Evolutionary conservation across 225 moss, liverwort and hornwort genomes (phyloP).

Genomic region (Thuidium tamariscinum): DNA sequence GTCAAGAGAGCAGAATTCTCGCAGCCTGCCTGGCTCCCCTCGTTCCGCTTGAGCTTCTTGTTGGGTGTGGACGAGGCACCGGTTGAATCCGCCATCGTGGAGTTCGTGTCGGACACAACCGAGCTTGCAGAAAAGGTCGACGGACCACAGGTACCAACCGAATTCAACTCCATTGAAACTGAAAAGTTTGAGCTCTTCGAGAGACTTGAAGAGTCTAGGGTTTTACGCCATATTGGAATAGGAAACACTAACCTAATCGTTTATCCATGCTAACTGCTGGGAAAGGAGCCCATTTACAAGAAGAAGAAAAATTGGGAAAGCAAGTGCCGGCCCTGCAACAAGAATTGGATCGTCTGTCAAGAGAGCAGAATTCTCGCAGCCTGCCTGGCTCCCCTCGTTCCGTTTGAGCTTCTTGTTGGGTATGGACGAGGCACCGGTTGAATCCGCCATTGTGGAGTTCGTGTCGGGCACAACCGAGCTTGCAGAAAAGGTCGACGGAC

Average conservation of each 20-base stretch:
- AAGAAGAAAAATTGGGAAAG: too few species aligned
- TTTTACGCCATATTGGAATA: not conserved
- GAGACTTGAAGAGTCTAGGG: not conserved
- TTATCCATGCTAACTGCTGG: not conserved
- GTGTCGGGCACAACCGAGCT: too few species aligned
- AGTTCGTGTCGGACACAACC: not conserved
- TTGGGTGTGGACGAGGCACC: not conserved
- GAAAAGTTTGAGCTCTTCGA: not conserved
- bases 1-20: not conserved
- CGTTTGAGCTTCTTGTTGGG: too few species aligned
- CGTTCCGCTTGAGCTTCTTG: not conserved
- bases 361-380: too few species aligned
- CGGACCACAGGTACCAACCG: not conserved
- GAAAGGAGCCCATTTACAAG: not conserved
- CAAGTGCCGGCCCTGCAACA: too few species aligned
- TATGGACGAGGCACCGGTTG: too few species aligned
- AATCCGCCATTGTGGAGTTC: too few species aligned
- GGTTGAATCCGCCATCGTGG: not conserved
- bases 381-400: too few species aligned
- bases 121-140: not conserved
- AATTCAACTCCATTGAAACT: conserved; percentile 5
- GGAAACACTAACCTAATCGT: not conserved
- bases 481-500: too few species aligned
- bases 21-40: not conserved
- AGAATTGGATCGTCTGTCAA: too few species aligned